Evolutionary conservation across 2,329 filamentous ascomycete species (phyloP).

Genomic region (Fusarium sp.): DNA sequence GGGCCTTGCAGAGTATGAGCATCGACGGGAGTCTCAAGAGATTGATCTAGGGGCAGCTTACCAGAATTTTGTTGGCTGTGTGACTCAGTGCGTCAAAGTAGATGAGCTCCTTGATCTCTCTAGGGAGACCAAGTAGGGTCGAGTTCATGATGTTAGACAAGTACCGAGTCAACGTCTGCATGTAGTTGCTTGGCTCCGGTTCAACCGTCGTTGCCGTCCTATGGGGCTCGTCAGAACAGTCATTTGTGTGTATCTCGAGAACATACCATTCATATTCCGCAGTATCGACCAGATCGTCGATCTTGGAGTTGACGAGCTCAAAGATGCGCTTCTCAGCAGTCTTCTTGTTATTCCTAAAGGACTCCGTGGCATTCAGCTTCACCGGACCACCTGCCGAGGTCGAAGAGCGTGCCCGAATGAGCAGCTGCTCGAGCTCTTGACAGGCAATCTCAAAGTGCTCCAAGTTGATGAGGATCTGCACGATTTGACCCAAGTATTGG

Average conservation of each 20-base stretch:
- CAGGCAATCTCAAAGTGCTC: conserved; percentile 97
- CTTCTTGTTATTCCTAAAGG: conserved; percentile 92
- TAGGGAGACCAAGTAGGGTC: conserved; percentile 90
- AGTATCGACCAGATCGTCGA: conserved; percentile 95
- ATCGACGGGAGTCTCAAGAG: not conserved
- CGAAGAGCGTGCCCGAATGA: conserved; percentile 87
- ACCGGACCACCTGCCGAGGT: conserved; percentile 84
- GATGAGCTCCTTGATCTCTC: conserved; percentile 96
- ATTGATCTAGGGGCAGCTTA: conserved; percentile 50
- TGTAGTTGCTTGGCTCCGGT: conserved; percentile 87
- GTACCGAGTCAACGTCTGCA: conserved; percentile 93
- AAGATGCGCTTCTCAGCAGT: conserved; percentile 98
- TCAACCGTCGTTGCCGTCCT: conserved; percentile 69
- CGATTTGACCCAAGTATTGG: conserved; percentile 96
- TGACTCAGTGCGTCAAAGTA: conserved; percentile 97
- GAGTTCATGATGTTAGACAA: conserved; percentile 97
- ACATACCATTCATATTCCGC: conserved; percentile 93
- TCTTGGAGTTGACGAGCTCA: conserved; percentile 98
- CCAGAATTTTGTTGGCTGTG: conserved; percentile 86
- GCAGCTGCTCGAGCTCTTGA: conserved; percentile 85
- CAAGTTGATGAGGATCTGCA: conserved; percentile 97
- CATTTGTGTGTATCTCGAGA: not conserved
- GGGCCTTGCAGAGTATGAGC: conserved; percentile 61
- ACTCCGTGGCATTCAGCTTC: conserved; percentile 82
- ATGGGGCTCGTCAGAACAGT: conserved; percentile 29